Conservation (phyloP, 2,329 filamentous ascomycete genomes). For the Diatrype stigma region DNA sequence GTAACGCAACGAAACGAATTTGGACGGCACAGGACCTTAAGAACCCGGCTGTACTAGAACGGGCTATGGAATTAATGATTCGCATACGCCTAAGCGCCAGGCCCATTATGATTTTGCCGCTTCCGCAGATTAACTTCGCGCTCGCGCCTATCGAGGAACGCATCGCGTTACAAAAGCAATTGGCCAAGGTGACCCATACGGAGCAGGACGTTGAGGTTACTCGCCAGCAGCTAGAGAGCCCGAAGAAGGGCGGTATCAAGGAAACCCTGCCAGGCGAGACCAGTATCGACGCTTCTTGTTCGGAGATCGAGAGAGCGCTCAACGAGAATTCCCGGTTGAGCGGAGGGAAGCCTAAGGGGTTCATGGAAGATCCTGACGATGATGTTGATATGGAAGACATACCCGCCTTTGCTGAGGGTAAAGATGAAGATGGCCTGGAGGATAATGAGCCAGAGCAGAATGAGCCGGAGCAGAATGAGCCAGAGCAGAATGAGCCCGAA, state of each 20-base stretch:
- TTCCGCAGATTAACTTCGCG: conserved; percentile 21
- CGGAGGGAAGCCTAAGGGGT: not conserved
- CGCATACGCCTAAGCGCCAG: conserved; percentile 18
- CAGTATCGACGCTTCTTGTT: not conserved
- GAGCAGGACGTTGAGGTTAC: conserved; percentile 10
- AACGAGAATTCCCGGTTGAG: not conserved
- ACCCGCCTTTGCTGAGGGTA: not conserved
- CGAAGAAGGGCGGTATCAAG: not conserved
- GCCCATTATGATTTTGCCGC: conserved; percentile 20
- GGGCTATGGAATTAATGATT: conserved; percentile 23
- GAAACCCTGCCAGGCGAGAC: not conserved
- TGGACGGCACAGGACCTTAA: conserved; percentile 17
- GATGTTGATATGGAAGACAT: not conserved
- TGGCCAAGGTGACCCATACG: conserved; percentile 5
- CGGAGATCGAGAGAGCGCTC: conserved; percentile 4
- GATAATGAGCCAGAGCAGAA: not conserved
- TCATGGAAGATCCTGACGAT: not conserved
- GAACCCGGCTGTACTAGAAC: conserved; percentile 18
- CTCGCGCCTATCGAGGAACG: conserved; percentile 2
- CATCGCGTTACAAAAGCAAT: conserved; percentile 4
- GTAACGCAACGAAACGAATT: not conserved
- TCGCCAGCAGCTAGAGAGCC: not conserved
- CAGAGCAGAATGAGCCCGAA: no score
- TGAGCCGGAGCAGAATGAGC: no score
- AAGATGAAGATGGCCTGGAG: not conserved